Evolutionary conservation across 2,329 filamentous ascomycete species (phyloP).

Genomic region (Paraphoma sp.): DNA sequence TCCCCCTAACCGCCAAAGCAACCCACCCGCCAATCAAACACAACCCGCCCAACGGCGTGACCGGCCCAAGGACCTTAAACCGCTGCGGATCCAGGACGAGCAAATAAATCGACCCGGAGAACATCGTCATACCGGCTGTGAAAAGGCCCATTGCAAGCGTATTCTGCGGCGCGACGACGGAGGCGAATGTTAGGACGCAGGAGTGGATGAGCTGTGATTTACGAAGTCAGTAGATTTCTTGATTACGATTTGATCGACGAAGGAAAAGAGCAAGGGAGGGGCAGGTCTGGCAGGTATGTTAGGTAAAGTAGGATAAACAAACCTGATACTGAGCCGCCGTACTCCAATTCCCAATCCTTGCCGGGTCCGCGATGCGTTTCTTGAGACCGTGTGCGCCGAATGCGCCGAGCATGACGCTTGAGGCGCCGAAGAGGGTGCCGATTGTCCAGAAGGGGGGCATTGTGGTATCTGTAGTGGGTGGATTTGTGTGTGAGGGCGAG

Average conservation of each 20-base stretch:
- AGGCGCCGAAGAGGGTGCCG: conserved; percentile 68
- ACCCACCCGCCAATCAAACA: conserved; percentile 71
- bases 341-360: conserved; percentile 64
- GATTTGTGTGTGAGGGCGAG: not conserved
- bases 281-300: too few species aligned
- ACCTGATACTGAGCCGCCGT: conserved; percentile 75
- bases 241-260: too few species aligned
- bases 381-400: conserved; percentile 74
- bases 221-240: not conserved
- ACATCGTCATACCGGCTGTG: conserved; percentile 70
- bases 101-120: conserved; percentile 70
- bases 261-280: too few species aligned
- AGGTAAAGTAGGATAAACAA: not conserved
- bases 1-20: conserved; percentile 51
- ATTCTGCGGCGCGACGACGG: conserved; percentile 60
- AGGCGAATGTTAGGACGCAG: conserved; percentile 64
- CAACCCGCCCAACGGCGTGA: conserved; percentile 69
- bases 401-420: conserved; percentile 67
- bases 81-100: conserved; percentile 67
- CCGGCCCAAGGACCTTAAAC: conserved; percentile 66
- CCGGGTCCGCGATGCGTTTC: conserved; percentile 64
- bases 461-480: conserved; percentile 2
- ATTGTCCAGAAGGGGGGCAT: conserved; percentile 64
- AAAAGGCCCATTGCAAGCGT: conserved; percentile 65
- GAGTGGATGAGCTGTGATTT: conserved; percentile 69